Evolutionary conservation across 345 rosid species (phyloP).

Genomic region (Acer saccharum): DNA sequence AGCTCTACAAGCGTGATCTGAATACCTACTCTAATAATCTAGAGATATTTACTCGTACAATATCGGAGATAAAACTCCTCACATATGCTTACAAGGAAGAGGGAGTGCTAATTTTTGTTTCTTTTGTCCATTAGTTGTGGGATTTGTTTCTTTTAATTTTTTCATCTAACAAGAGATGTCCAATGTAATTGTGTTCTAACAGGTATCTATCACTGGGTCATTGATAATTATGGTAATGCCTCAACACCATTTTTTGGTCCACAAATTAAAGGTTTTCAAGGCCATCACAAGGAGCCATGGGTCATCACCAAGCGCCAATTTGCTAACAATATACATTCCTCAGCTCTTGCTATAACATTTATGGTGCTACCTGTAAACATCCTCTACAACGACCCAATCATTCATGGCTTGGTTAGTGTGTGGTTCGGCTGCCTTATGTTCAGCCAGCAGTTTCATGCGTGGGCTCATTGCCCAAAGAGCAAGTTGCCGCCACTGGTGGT

Average conservation of each 20-base stretch:
- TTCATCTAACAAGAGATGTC: too few relatives aligned
- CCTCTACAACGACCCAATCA: slow-evolving; percentile 42
- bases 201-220: slow-evolving; percentile 87
- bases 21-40: too few relatives aligned
- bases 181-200: neutral
- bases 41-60: too few relatives aligned
- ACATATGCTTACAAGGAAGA: too few relatives aligned
- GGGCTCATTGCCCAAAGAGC: slow-evolving; percentile 93
- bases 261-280: slow-evolving; percentile 87
- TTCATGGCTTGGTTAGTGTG: slow-evolving; percentile 53
- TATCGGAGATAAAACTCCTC: too few relatives aligned
- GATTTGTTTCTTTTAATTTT: too few relatives aligned
- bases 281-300: slow-evolving; percentile 94
- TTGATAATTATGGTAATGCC: slow-evolving; percentile 80
- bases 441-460: slow-evolving; percentile 91
- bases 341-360: slow-evolving; percentile 60
- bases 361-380: slow-evolving; percentile 63
- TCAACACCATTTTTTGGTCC: slow-evolving; percentile 69
- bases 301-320: slow-evolving; percentile 72
- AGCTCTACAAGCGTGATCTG: too few relatives aligned
- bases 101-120: too few relatives aligned
- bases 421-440: slow-evolving; percentile 76
- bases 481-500: slow-evolving; percentile 67
- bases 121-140: too few relatives aligned
- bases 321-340: slow-evolving; percentile 78